These are phyloP conservation scores for Psilocybe tampanensis DNA, from an alignment of 768 basidiomycete genomes.

Conservation along the genomic window DNA sequence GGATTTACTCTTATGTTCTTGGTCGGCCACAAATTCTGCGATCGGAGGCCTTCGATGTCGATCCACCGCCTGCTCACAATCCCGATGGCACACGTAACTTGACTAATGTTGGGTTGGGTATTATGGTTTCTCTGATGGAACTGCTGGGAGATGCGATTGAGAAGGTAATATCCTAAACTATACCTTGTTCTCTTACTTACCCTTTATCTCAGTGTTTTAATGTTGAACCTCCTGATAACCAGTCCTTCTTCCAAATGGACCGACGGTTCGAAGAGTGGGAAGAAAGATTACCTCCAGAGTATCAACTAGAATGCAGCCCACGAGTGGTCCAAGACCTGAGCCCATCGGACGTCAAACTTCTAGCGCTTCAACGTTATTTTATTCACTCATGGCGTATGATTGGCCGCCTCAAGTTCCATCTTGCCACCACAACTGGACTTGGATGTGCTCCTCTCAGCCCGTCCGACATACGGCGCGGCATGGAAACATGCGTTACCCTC, in stretches of 20 bases:
- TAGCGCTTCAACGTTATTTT: conserved; percentile 44
- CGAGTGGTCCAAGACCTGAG: conserved; percentile 26
- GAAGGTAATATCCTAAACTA: conserved; percentile 22
- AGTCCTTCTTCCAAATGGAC: conserved; percentile 43
- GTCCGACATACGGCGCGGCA: conserved; percentile 30
- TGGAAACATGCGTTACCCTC: conserved; percentile 39
- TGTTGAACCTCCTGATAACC: conserved; percentile 33
- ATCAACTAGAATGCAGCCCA: conserved; percentile 35
- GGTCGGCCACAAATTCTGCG: conserved; percentile 48
- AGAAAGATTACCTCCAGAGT: conserved; percentile 39
- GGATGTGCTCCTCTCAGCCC: conserved; percentile 26
- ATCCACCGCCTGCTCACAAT: conserved; percentile 30
- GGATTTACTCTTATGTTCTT: conserved; percentile 38
- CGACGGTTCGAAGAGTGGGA: conserved; percentile 47
- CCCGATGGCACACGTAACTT: conserved; percentile 34
- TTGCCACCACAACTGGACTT: conserved; percentile 41
- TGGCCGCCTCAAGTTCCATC: conserved; percentile 45
- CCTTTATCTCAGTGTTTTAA: conserved; percentile 34
- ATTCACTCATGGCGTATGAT: conserved; percentile 51
- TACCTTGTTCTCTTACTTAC: conserved; percentile 9
- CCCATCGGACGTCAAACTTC: conserved; percentile 30
- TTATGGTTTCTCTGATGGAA: conserved; percentile 39
- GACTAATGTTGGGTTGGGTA: conserved; percentile 37
- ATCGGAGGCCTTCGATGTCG: conserved; percentile 38
- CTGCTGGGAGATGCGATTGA: conserved; percentile 44